These are phyloP conservation scores for Pouteria glomerata DNA, from an alignment of 148 eudicot genomes.

Conservation along the genomic window DNA sequence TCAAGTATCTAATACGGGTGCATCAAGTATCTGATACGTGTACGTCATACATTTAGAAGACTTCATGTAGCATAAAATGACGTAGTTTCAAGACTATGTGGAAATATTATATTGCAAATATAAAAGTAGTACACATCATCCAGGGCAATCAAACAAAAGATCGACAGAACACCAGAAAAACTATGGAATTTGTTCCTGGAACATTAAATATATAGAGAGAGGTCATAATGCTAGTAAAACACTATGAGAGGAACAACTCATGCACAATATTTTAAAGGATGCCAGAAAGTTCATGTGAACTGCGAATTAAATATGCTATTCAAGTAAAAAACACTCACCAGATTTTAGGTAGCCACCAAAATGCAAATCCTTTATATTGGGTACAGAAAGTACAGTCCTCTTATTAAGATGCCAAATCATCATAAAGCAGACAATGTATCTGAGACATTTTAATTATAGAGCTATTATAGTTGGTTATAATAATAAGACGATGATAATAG, in stretches of 20 bases:
- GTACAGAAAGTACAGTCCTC: slow-evolving; percentile 67
- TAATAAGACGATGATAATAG: no score
- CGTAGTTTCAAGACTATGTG: no score
- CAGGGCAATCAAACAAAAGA: neutral
- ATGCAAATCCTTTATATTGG: slow-evolving; percentile 59
- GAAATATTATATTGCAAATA: no score
- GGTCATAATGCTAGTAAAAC: neutral
- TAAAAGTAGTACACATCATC: neutral
- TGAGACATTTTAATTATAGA: slow-evolving; percentile 19
- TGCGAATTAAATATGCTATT: neutral
- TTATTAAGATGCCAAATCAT: slow-evolving; percentile 70
- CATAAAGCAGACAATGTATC: slow-evolving; percentile 63
- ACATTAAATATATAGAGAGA: no score
- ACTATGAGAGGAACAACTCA: neutral
- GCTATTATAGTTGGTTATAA: no score
- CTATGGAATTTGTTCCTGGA: neutral
- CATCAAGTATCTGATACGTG: no score
- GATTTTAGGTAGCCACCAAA: slow-evolving; percentile 82
- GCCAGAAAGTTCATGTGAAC: neutral
- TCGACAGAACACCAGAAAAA: no score
- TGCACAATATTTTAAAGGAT: slow-evolving; percentile 2
- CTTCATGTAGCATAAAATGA: no score
- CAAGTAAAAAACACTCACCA: slow-evolving; percentile 37
- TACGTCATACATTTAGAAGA: neutral
- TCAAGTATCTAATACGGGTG: no score